phyloP scores from a whole-genome alignment of 306 rosid genomes.

The Psophocarpus tetragonolobus region DNA sequence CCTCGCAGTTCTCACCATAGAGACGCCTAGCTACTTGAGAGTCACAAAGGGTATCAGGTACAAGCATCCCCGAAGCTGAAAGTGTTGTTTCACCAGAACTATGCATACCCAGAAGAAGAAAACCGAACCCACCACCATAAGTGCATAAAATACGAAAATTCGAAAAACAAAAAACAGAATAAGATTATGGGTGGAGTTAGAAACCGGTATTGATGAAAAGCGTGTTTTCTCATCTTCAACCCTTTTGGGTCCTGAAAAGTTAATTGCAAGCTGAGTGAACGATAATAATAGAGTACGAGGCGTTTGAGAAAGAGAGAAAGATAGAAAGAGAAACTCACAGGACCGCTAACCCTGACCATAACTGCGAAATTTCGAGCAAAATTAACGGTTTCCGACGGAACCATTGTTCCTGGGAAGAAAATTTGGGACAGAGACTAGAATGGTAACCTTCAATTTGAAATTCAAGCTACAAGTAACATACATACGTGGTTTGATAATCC shows the following conservation, averaged over 20 bases:
- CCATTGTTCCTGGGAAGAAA: constrained; percentile 44
- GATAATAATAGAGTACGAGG: neutral
- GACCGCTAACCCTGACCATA: constrained; percentile 90
- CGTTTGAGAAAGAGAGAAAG: neutral
- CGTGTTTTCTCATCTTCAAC: constrained; percentile 89
- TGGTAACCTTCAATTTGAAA: neutral
- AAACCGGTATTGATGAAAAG: constrained; percentile 88
- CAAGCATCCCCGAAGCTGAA: constrained; percentile 91
- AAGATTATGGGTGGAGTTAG: neutral
- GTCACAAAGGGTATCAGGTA: constrained; percentile 65
- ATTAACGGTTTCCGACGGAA: constrained; percentile 55
- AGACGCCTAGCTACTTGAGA: constrained; percentile 51
- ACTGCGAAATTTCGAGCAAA: constrained; percentile 72
- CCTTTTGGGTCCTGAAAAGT: constrained; percentile 88
- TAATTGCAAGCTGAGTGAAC: constrained; percentile 4
- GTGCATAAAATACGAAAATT: constrained; percentile 1
- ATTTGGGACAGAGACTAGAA: neutral
- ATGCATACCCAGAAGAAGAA: constrained; percentile 36
- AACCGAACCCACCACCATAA: neutral
- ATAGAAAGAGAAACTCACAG: constrained; percentile 54
- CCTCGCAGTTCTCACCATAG: constrained; percentile 45
- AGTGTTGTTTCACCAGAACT: constrained; percentile 92
- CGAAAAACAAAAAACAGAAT: neutral
- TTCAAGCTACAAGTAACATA: neutral
- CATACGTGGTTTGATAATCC: neutral